A percentile compares a stretch with the other conserved stretches of the same genome.
These are phyloP conservation scores for Xylariaceae sp. DNA, from an alignment of 2,329 filamentous ascomycete species.

Conservation along the genomic window DNA sequence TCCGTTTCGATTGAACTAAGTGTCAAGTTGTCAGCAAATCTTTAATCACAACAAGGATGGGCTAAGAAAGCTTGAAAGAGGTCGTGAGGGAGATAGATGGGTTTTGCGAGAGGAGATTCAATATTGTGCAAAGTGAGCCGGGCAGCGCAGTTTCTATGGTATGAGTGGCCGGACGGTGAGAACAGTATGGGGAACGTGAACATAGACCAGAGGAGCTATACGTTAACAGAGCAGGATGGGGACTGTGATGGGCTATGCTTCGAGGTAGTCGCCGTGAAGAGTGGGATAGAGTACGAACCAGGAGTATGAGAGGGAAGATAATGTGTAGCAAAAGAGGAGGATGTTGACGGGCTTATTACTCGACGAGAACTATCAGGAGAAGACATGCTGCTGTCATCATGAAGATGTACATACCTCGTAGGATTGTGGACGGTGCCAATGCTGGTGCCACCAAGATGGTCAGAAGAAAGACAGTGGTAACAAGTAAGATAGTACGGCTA, in stretches of 20 bases:
- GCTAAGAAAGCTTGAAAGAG: no score
- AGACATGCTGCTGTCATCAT: neutral
- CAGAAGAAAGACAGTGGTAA: slow-evolving; percentile 48
- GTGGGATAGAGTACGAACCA: neutral
- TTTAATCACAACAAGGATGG: no score
- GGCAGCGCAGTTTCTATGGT: no score
- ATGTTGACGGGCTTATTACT: neutral
- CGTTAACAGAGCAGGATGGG: slow-evolving; percentile 20
- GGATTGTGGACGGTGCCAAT: slow-evolving; percentile 28
- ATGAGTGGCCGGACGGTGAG: no score
- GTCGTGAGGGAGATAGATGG: no score
- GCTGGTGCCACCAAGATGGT: slow-evolving; percentile 42
- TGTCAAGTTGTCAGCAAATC: no score
- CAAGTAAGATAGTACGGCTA: slow-evolving; percentile 57
- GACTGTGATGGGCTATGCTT: slow-evolving; percentile 13
- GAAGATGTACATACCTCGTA: slow-evolving; percentile 12
- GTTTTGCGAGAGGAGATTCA: no score
- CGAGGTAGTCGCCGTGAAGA: no score
- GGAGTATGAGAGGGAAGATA: neutral
- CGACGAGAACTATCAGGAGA: no score
- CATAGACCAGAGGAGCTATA: slow-evolving; percentile 18
- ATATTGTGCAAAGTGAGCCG: no score
- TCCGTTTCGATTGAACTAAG: no score
- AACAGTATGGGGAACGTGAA: slow-evolving; percentile 10
- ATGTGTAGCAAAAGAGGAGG: neutral